Conservation (phyloP, 352 stramenopile species). For the Pythium brachiatum region DNA sequence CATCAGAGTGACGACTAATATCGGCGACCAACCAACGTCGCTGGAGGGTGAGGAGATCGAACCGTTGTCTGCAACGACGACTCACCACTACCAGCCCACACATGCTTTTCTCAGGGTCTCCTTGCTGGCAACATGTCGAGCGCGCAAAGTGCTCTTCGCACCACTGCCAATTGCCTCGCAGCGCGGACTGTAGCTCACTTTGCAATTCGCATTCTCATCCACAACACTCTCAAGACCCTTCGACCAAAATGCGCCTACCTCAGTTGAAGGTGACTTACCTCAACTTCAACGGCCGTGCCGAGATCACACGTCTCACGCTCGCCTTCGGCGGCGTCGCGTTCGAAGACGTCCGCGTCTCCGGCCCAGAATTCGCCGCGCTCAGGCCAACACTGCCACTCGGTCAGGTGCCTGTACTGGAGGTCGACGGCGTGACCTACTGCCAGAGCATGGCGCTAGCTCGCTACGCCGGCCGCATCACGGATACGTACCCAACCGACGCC, state of each 20-base stretch:
- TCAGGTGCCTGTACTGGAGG: slow-evolving; percentile 29
- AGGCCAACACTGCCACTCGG: slow-evolving; percentile 25
- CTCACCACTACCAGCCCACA: too few species aligned
- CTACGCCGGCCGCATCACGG: slow-evolving; percentile 50
- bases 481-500: slow-evolving; percentile 18
- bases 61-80: too few species aligned
- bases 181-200: neutral
- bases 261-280: slow-evolving; percentile 30
- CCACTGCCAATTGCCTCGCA: neutral
- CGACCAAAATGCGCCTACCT: neutral
- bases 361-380: slow-evolving; percentile 12
- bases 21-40: too few species aligned
- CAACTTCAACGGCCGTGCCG: slow-evolving; percentile 23
- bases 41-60: too few species aligned
- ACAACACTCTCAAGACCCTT: neutral
- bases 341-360: slow-evolving; percentile 28
- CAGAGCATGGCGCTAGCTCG: slow-evolving; percentile 56
- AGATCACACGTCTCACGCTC: slow-evolving; percentile 30
- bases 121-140: too few species aligned
- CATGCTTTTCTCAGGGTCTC: too few species aligned
- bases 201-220: neutral
- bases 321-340: slow-evolving; percentile 30
- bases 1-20: too few species aligned
- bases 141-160: neutral
- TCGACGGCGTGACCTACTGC: slow-evolving; percentile 19